phyloP scores from a whole-genome alignment of 768 basidiomycete genomes.

The Suillus subaureus region DNA sequence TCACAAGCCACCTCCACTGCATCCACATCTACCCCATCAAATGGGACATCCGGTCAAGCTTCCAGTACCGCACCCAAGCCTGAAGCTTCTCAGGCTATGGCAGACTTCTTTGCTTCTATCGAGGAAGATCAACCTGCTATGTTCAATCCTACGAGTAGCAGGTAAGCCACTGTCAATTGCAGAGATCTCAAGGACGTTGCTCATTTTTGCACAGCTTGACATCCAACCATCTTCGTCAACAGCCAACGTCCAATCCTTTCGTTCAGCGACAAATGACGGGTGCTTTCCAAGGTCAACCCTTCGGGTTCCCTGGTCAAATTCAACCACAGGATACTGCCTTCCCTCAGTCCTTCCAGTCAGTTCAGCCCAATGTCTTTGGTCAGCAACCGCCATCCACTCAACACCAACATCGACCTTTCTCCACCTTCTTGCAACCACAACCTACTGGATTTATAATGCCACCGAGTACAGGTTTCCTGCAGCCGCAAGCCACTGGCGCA shows the following conservation, averaged over 20 bases:
- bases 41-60: conserved; percentile 28
- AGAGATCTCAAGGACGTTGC: conserved; percentile 1
- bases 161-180: conserved; percentile 31
- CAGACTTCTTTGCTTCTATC: conserved; percentile 90
- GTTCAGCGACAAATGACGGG: conserved; percentile 55
- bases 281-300: conserved; percentile 45
- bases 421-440: conserved; percentile 59
- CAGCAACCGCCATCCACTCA: conserved; percentile 38
- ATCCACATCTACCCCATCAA: conserved; percentile 21
- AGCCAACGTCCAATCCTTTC: conserved; percentile 77
- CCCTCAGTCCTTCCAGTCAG: conserved; percentile 41
- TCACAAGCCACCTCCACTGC: conserved; percentile 21
- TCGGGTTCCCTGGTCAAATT: conserved; percentile 41
- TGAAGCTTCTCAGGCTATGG: conserved; percentile 49
- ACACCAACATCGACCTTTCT: conserved; percentile 54
- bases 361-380: conserved; percentile 24
- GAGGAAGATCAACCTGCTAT: conserved; percentile 78
- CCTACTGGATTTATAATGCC: conserved; percentile 43
- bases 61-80: conserved; percentile 32
- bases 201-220: conserved; percentile 44
- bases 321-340: conserved; percentile 63
- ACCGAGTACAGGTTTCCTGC: conserved; percentile 52
- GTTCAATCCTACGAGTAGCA: conserved; percentile 65
- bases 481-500: conserved; percentile 56
- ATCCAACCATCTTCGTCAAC: conserved; percentile 56